These are phyloP conservation scores for Trametes elegans DNA, from an alignment of 768 basidiomycete species.

Conservation along the genomic window DNA sequence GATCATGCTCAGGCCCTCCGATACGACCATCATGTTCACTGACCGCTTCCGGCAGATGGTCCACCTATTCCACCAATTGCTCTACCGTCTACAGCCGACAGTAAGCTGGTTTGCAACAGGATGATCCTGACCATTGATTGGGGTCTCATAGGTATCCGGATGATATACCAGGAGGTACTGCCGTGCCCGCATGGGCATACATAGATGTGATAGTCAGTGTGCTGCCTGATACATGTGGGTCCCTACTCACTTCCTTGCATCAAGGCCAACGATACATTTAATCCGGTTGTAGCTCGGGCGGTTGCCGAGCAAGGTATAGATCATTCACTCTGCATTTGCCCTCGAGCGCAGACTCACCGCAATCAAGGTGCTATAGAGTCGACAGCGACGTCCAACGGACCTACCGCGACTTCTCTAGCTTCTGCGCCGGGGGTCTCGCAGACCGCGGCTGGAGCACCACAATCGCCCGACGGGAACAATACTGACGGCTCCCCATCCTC, in stretches of 20 bases:
- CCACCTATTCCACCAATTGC: neutral
- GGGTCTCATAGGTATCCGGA: conserved; percentile 1
- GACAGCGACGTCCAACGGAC: neutral
- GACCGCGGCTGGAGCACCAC: neutral
- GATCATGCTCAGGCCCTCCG: too few species aligned
- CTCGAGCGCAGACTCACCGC: neutral
- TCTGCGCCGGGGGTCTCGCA: neutral
- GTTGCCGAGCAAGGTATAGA: neutral
- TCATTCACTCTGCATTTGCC: neutral
- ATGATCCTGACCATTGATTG: neutral
- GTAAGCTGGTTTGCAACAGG: too few species aligned
- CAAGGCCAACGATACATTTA: neutral
- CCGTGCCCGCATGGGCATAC: conserved; percentile 18
- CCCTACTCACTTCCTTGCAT: neutral
- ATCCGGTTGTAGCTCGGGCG: neutral
- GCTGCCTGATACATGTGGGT: neutral
- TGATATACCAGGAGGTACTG: neutral
- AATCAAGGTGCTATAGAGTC: neutral
- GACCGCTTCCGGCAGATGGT: neutral
- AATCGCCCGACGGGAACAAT: neutral
- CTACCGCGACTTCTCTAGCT: neutral
- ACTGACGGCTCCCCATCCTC: neutral
- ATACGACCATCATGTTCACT: too few species aligned
- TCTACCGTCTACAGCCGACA: neutral
- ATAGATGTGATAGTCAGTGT: conserved; percentile 11